Evolutionary conservation across 192 early-diverging fungal genomes (phyloP).

Genomic region (Backusella circina): DNA sequence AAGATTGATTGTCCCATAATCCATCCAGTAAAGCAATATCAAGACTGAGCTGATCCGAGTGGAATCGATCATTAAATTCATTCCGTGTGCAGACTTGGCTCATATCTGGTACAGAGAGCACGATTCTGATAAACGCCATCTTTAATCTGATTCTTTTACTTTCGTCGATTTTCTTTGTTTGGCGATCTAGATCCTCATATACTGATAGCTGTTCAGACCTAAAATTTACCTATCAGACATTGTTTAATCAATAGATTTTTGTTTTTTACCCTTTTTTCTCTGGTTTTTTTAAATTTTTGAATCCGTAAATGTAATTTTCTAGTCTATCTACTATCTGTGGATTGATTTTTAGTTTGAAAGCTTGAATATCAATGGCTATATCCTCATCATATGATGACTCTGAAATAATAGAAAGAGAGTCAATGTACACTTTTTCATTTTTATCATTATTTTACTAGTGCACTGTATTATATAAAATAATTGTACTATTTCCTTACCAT

Average conservation of each 20-base stretch:
- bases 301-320: constrained; percentile 34
- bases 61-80: constrained; percentile 17
- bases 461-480: too few relatives aligned
- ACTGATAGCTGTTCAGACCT: background rate
- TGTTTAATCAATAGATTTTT: background rate
- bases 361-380: constrained; percentile 40
- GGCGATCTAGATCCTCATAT: background rate
- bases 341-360: constrained; percentile 43
- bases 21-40: constrained; percentile 17
- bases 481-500: background rate
- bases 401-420: background rate
- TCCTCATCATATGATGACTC: constrained; percentile 23
- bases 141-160: background rate
- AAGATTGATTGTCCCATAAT: background rate
- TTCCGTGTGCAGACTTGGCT: constrained; percentile 17
- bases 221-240: background rate
- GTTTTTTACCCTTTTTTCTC: background rate
- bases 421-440: too few relatives aligned
- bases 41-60: constrained; percentile 21
- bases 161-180: background rate
- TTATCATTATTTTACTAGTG: background rate
- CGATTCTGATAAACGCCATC: constrained; percentile 22
- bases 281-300: constrained; percentile 13
- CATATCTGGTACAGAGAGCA: constrained; percentile 34
- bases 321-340: constrained; percentile 40